phyloP scores from a whole-genome alignment of 345 rosid species.

The Sapria himalayana region DNA sequence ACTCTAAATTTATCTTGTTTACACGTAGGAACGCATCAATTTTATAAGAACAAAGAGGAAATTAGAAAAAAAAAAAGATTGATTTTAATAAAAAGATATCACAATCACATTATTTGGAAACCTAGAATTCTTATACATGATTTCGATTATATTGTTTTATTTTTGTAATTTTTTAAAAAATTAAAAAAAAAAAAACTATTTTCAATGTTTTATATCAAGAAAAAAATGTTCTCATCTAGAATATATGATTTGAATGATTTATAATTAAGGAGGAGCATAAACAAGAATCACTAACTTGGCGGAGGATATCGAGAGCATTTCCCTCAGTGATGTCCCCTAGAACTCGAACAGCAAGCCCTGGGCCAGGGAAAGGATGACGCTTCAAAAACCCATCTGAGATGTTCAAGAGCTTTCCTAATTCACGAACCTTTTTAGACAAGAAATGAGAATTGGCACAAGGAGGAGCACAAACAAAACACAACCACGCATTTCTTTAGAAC shows the following conservation, averaged over 20 bases:
- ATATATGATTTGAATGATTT: neutral
- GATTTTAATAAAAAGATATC: too few species aligned
- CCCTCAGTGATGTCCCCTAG: slow-evolving; percentile 87
- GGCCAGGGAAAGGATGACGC: slow-evolving; percentile 98
- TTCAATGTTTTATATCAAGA: too few species aligned
- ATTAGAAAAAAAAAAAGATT: too few species aligned
- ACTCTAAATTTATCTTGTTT: too few species aligned
- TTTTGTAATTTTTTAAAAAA: too few species aligned
- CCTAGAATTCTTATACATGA: too few species aligned
- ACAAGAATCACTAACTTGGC: slow-evolving; percentile 30
- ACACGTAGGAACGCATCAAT: too few species aligned
- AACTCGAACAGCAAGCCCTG: slow-evolving; percentile 94
- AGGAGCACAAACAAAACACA: neutral
- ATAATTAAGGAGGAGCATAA: neutral
- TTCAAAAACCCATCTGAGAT: slow-evolving; percentile 73
- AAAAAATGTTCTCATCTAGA: neutral
- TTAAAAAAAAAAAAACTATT: too few species aligned
- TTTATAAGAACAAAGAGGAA: too few species aligned
- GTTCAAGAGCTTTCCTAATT: slow-evolving; percentile 62
- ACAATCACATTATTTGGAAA: too few species aligned
- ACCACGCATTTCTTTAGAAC: slow-evolving; percentile 1
- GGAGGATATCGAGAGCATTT: slow-evolving; percentile 72
- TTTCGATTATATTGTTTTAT: too few species aligned
- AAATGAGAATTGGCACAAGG: neutral
- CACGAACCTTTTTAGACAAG: slow-evolving; percentile 44